phyloP scores from a whole-genome alignment of 1,139 yeast genomes.

The Arxiozyma slooffiae region DNA sequence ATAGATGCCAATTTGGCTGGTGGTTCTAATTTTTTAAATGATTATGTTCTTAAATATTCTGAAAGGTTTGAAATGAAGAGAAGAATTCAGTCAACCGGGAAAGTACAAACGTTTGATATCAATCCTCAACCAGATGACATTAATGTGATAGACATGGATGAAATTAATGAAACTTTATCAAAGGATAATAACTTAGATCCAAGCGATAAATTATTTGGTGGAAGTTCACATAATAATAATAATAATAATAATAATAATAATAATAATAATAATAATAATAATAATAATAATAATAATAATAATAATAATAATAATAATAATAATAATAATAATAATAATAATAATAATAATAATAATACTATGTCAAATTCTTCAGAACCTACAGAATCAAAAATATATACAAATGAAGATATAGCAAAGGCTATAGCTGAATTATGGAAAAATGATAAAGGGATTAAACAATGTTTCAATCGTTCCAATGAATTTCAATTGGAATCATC shows the following conservation, averaged over 20 bases:
- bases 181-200: constrained; percentile 3
- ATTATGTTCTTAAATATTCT: constrained; percentile 54
- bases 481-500: constrained; percentile 78
- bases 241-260: not conserved
- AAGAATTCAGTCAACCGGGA: constrained; percentile 46
- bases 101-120: constrained; percentile 41
- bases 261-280: too few species aligned
- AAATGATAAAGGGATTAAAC: constrained; percentile 54
- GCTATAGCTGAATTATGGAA: constrained; percentile 64
- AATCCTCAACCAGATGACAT: constrained; percentile 18
- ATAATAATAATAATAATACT: not conserved
- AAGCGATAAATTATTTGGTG: constrained; percentile 3
- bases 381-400: constrained; percentile 12
- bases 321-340: not conserved
- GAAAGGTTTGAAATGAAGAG: constrained; percentile 45
- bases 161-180: not conserved
- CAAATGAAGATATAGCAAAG: constrained; percentile 46
- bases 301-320: not conserved
- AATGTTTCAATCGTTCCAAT: constrained; percentile 54
- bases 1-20: constrained; percentile 64
- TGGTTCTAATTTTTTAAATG: constrained; percentile 52
- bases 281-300: not conserved
- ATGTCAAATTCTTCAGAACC: constrained; percentile 10
- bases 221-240: not conserved
- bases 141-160: not conserved